Evolutionary conservation across 2,329 filamentous ascomycete genomes (phyloP), one percentile per base, ranked within the genome.

Genomic region (Exophiala sp.): DNA sequence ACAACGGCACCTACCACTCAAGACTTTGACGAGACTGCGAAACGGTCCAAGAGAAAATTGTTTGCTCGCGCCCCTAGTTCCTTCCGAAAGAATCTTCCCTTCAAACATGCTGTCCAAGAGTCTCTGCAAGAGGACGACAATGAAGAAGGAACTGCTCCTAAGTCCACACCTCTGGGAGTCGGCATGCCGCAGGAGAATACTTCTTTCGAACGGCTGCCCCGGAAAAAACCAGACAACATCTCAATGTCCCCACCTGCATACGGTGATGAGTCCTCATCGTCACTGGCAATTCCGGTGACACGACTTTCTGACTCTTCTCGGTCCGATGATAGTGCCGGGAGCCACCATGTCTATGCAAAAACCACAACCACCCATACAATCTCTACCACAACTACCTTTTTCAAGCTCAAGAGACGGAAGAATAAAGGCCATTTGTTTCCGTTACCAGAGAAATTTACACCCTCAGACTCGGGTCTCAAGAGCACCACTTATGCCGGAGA

Each of bases 1-100:
- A 95, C 86, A 43, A 97, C 91, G 9, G 87, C 90, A n/a, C 90
- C 93, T 8, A 93, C n/a, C n/a, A n/a, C 89, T 43, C 69, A 71
- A 58, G 79, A 85, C 44, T 64, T 80, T 16, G 73, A 73, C 29
- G 66, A 70, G 63, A 46, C 53, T 63, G 2, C 65, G 62, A 59
- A 67, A 67, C 45, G 62, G 62, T 38, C 51, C 3, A 53, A 50
- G 29, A 32, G 49, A 34, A 56, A 52, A 38, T 32, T 56, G 32
- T 56, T 58, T 38, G 14, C 40, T n/a, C 45, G 56, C 22, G 35
- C 48, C 5, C 34, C 51, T 13, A 58, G 56, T 42, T 45, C 53
- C 5, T 55, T 58, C n/a, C 55, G 56, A 43, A 54, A 58, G 38
- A 50, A 44, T 3, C 24, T 30, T n/a, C n/a, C n/a, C n/a, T n/a